phyloP scores from a whole-genome alignment of 331 rosid species.

The Pyrus hybrid region DNA sequence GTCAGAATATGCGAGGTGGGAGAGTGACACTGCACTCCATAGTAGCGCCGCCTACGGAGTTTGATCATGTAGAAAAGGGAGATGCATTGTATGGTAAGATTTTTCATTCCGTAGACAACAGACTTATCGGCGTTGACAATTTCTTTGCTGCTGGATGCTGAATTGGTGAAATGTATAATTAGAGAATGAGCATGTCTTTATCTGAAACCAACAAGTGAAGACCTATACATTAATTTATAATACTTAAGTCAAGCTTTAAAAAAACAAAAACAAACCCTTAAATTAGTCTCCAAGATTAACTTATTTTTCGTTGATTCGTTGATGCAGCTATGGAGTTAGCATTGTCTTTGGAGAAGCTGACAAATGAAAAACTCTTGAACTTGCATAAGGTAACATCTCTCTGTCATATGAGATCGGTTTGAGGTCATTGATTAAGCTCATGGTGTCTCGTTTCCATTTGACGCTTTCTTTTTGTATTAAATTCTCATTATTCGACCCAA shows the following conservation, averaged over 20 bases:
- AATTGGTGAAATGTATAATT: background rate
- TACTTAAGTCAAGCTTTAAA: no score
- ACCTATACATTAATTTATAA: no score
- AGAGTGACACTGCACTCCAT: conserved; percentile 47
- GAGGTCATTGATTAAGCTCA: background rate
- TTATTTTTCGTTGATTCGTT: background rate
- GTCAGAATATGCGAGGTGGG: conserved; percentile 63
- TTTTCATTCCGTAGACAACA: background rate
- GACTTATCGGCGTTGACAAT: background rate
- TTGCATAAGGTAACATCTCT: conserved; percentile 41
- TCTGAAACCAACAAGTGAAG: background rate
- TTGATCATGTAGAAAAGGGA: conserved; percentile 50
- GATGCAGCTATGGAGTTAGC: conserved; percentile 77
- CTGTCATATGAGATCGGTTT: background rate
- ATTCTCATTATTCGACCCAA: background rate
- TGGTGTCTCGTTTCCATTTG: background rate
- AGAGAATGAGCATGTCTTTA: background rate
- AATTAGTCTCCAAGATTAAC: background rate
- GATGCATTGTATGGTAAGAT: conserved; percentile 61
- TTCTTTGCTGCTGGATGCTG: background rate
- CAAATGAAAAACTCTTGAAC: conserved; percentile 56
- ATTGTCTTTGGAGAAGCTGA: conserved; percentile 72
- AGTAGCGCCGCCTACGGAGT: conserved; percentile 42
- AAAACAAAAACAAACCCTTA: no score
- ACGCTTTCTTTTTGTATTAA: background rate